Percentiles rank a stretch among this genome's conserved stretches.
phyloP scores from a whole-genome alignment of 768 basidiomycete species.

The Cystofilobasidium bisporidii region DNA sequence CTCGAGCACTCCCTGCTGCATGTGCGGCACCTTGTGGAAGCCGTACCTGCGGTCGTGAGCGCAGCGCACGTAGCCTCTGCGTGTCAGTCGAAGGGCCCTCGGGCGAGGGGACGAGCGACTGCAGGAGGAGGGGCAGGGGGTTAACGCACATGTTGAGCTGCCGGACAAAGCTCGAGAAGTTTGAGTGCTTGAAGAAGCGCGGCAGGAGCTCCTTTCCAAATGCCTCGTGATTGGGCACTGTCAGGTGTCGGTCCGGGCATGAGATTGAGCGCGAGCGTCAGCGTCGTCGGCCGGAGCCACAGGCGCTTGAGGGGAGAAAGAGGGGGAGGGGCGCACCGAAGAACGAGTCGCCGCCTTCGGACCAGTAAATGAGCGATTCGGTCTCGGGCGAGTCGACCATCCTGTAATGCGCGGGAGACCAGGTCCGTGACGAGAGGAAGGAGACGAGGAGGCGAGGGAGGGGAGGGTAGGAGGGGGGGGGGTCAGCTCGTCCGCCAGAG shows the following conservation, averaged over 20 bases:
- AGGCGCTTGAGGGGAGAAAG: background rate
- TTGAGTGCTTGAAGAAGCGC: slow-evolving; percentile 94
- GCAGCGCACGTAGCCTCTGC: too few species aligned
- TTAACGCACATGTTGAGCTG: slow-evolving; percentile 69
- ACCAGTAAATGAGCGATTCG: slow-evolving; percentile 19
- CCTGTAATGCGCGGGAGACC: background rate
- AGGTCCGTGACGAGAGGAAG: too few species aligned
- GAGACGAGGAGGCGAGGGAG: too few species aligned
- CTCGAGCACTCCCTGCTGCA: slow-evolving; percentile 85
- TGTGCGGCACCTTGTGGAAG: slow-evolving; percentile 88
- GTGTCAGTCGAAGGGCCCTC: too few species aligned
- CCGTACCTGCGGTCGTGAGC: slow-evolving; percentile 64
- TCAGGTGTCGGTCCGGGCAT: too few species aligned
- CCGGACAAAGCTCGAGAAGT: slow-evolving; percentile 83
- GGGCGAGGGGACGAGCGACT: background rate
- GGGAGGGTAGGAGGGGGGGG: too few species aligned
- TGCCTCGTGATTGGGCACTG: slow-evolving; percentile 24
- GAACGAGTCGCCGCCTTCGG: slow-evolving; percentile 17
- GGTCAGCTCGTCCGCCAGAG: too few species aligned
- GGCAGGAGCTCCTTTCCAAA: slow-evolving; percentile 51
- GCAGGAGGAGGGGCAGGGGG: too few species aligned
- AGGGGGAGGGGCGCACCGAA: slow-evolving; percentile 6
- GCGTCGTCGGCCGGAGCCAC: too few species aligned
- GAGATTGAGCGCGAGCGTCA: too few species aligned
- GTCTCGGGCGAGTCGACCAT: slow-evolving; percentile 24